Base-by-base conservation (phyloP, 805 yeast species). In the Tetrapisispora nanseiensis region DNA sequence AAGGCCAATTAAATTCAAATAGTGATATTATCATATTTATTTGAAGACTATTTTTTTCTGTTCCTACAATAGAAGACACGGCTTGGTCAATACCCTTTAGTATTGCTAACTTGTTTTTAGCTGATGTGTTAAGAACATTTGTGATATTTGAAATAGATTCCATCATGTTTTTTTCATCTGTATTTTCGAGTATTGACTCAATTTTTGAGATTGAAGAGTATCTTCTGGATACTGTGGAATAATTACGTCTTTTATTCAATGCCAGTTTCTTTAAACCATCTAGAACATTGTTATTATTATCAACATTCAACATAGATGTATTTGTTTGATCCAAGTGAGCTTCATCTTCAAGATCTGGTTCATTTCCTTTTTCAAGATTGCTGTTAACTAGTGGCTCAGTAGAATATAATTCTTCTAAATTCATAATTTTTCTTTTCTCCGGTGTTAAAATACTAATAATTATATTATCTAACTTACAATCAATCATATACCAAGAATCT, bases 401-500 rank as follows among this genome's bases (percentile, higher is more conserved):
- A 24, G 72, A 69, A 80, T 86, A 86, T 33, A 86, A 55, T 20
- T 71, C 67, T 57, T 86, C 95, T 55, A 89, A 68, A 52, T 84
- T 77, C 49, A 90, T 63, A 44, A 75, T 79, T 15, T 61, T 57
- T 45, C 97, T 69, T 59, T 90, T 75, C 32, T 77, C 79, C 4
- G 70, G 68, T 0, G 95, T 85, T 53, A 89, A 62, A 15, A 89
- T 61, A 61, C 89, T 95, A 26, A 89, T 71, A 42, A 69, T 74
- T 3, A 86, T 72, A 30, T 76, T 76, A 46, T 80, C 82, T 2
- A 74, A 62, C 22, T 70, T 67, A 38, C 86, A 73, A 51, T 86
- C 86, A 37, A 87, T 67, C 74, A 85, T 76, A 19, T 85, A 77
- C 97, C 97, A 89, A 21, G 84, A 74, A 51, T 86, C 86, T 4